Evolutionary conservation across 2,329 filamentous ascomycete genomes (phyloP), one percentile per base, ranked within the genome.

Genomic region (Aspergillus chevalieri): DNA sequence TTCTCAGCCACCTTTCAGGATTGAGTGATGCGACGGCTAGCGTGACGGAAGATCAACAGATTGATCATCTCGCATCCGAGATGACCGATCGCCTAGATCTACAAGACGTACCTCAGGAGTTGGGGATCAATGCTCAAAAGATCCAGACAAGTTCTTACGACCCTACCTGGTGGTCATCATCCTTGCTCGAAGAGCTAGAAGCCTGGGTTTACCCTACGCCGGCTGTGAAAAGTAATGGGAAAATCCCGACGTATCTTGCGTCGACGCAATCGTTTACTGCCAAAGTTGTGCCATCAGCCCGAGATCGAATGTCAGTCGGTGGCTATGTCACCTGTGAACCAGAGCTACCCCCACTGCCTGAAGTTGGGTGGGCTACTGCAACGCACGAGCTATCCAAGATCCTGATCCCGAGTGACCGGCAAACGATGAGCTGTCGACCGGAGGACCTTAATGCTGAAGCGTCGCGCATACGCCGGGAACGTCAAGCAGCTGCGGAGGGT

Each of bases 1-100:
- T 96, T 3, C 73, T 96, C 50, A 95, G 91, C 66, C 93, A 98
- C 68, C 67, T 98, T 15, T 89, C 87, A 58, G 93, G 92, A 5
- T 78, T 98, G 39, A 54, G 54, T 6, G 58, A 59, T 36, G 83
- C 83, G 38, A 82, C 82, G 38, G 47, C 70, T 58, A 36, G 66
- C 65, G 47, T 58, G 52, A 39, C 57, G 52, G 48, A 50, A 41
- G 44, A 57, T 43, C 50, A 52, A 47, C 54, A 48, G 19, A 57
- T 55, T 52, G 65, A 56, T 44, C 72, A 80, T 0, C 70, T 85
- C 10, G 78, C 74, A 10, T 75, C 74, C 44, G 82, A 85, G 53
- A 84, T 84, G 79, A 74, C 75, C 19, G 73, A 78, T 55, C 61
- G 63, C 10, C 52, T 71, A 47, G 58, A 54, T 43, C 48, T 64